Conservation (phyloP, 768 basidiomycete genomes). For the Termitomyces sp. region DNA sequence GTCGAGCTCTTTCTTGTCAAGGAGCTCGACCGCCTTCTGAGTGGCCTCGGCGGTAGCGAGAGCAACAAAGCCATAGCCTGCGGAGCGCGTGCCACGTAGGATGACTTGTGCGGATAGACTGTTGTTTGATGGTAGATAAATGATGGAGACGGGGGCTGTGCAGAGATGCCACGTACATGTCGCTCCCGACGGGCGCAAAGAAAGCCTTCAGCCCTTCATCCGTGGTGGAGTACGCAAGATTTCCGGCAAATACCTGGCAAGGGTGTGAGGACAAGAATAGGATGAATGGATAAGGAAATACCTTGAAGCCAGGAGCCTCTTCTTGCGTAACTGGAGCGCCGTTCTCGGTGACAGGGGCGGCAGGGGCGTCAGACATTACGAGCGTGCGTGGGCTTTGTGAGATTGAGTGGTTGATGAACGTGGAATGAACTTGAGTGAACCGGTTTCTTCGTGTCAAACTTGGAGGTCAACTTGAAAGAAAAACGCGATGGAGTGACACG, state of each 20-base stretch:
- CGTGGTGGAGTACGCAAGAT: slow-evolving; percentile 91
- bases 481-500: slow-evolving; percentile 15
- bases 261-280: slow-evolving; percentile 16
- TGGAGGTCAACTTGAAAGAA: slow-evolving; percentile 57
- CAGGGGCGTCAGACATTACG: slow-evolving; percentile 89
- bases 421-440: slow-evolving; percentile 70
- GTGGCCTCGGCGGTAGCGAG: slow-evolving; percentile 77
- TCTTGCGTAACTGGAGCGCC: slow-evolving; percentile 82
- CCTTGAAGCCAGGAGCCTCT: slow-evolving; percentile 80
- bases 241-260: slow-evolving; percentile 84
- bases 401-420: slow-evolving; percentile 42
- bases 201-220: slow-evolving; percentile 93
- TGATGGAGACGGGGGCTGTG: slow-evolving; percentile 39
- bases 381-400: slow-evolving; percentile 48
- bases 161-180: slow-evolving; percentile 65
- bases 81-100: slow-evolving; percentile 76
- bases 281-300: slow-evolving; percentile 22
- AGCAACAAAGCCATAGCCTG: slow-evolving; percentile 92
- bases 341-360: slow-evolving; percentile 76
- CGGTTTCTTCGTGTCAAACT: slow-evolving; percentile 82
- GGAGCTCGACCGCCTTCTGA: slow-evolving; percentile 76
- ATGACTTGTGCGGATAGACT: slow-evolving; percentile 86
- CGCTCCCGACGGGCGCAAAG: slow-evolving; percentile 82
- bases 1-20: slow-evolving; percentile 86
- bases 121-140: slow-evolving; percentile 8